Conservation (phyloP, 176 grass and related monocot species). For the Zea luxurians region DNA sequence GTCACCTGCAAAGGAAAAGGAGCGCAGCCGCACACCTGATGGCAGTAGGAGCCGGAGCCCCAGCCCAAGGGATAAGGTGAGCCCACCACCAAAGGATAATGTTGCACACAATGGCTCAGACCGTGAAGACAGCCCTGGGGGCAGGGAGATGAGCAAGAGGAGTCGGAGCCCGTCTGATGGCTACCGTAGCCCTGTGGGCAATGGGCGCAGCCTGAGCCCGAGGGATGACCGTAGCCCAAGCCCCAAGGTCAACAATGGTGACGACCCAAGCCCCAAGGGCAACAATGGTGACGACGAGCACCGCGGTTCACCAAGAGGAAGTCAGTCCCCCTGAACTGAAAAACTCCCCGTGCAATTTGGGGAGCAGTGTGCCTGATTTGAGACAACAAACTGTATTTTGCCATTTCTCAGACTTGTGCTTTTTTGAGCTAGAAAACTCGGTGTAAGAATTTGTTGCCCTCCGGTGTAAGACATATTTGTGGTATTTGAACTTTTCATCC, state of each 20-base stretch:
- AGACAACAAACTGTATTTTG: conserved; percentile 26
- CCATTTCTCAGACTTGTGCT: background rate
- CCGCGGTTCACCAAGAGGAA: conserved; percentile 21
- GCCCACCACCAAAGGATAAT: conserved; percentile 55
- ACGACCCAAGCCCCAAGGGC: background rate
- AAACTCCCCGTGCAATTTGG: background rate
- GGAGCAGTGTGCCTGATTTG: background rate
- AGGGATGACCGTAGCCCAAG: conserved; percentile 5
- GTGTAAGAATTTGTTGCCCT: conserved; percentile 1
- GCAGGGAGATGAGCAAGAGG: conserved; percentile 52
- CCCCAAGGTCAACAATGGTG: background rate
- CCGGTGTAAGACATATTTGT: conserved; percentile 1
- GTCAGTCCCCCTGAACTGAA: conserved; percentile 36
- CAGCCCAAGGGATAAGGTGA: conserved; percentile 43
- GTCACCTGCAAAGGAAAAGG: conserved; percentile 51
- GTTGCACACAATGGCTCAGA: conserved; percentile 49
- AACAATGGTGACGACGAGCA: background rate
- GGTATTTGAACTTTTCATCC: background rate
- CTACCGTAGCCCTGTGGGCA: conserved; percentile 60
- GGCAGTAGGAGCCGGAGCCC: conserved; percentile 65
- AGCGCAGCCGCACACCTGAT: conserved; percentile 53
- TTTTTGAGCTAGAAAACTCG: background rate
- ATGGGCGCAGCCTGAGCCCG: conserved; percentile 38
- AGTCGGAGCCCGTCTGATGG: conserved; percentile 53
- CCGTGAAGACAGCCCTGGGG: conserved; percentile 49